Conservation (phyloP, 176 grass and related monocot genomes). For the Zea luxurians region DNA sequence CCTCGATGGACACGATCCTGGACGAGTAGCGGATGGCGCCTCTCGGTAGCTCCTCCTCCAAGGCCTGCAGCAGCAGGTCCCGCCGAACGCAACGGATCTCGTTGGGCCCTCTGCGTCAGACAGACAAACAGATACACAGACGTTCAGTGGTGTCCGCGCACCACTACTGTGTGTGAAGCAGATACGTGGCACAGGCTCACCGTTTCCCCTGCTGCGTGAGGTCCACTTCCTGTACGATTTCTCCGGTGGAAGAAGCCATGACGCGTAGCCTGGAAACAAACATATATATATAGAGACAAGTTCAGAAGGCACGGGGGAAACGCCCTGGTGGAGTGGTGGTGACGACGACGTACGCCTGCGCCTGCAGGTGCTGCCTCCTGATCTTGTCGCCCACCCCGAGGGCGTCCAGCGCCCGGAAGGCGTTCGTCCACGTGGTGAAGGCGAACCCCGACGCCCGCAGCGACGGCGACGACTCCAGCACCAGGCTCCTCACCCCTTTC, state of each 20-base stretch:
- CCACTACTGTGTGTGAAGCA: too few species aligned
- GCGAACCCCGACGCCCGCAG: conserved; percentile 66
- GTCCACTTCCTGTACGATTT: background rate
- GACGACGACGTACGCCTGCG: conserved; percentile 25
- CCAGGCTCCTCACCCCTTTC: conserved; percentile 62
- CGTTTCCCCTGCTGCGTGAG: conserved; percentile 14
- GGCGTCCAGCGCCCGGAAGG: conserved; percentile 63
- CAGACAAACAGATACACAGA: background rate
- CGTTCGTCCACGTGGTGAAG: conserved; percentile 54
- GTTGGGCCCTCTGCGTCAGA: conserved; percentile 30
- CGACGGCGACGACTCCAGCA: conserved; percentile 72
- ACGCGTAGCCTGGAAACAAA: conserved; percentile 22
- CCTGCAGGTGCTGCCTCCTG: conserved; percentile 47
- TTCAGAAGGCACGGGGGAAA: too few species aligned
- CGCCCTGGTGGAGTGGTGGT: too few species aligned
- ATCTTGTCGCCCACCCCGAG: conserved; percentile 71
- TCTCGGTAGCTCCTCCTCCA: conserved; percentile 54
- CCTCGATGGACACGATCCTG: conserved; percentile 62
- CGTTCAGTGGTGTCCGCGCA: background rate
- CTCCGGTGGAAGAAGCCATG: conserved; percentile 15
- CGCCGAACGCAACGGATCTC: conserved; percentile 61
- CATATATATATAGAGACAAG: too few species aligned
- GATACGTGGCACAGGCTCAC: background rate
- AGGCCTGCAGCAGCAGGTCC: conserved; percentile 49
- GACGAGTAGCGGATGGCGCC: conserved; percentile 76